Evolutionary conservation across 31 red algal species (phyloP).

Genomic region (Porphyra umbilicalis): DNA sequence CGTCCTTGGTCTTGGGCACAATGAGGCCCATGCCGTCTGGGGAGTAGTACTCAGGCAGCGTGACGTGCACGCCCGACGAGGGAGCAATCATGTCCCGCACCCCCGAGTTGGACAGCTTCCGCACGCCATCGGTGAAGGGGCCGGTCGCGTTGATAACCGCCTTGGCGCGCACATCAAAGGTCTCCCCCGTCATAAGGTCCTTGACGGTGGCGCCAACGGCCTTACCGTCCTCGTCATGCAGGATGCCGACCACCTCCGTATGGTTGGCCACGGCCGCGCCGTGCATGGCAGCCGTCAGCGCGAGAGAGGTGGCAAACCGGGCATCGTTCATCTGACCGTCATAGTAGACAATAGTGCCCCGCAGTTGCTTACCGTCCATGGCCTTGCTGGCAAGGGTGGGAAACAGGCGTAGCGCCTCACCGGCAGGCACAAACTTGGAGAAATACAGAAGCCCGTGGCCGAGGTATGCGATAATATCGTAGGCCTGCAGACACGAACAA

Average conservation of each 20-base stretch:
- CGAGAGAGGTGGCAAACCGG: slow-evolving; percentile 68
- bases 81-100: slow-evolving; percentile 71
- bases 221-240: slow-evolving; percentile 29
- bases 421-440: slow-evolving; percentile 77
- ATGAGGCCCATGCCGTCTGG: slow-evolving; percentile 86
- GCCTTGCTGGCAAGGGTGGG: slow-evolving; percentile 60
- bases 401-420: slow-evolving; percentile 73
- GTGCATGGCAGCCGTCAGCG: slow-evolving; percentile 69
- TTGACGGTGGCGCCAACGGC: slow-evolving; percentile 53
- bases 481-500: slow-evolving; percentile 68
- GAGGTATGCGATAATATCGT: slow-evolving; percentile 66
- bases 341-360: slow-evolving; percentile 85
- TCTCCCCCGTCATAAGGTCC: slow-evolving; percentile 71
- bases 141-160: slow-evolving; percentile 89
- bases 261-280: slow-evolving; percentile 90
- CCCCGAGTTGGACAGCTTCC: slow-evolving; percentile 47
- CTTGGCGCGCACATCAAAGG: slow-evolving; percentile 75
- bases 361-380: slow-evolving; percentile 45
- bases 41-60: slow-evolving; percentile 78
- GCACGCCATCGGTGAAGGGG: slow-evolving; percentile 76
- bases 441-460: slow-evolving; percentile 81
- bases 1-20: slow-evolving; percentile 91
- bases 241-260: slow-evolving; percentile 61
- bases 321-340: slow-evolving; percentile 96
- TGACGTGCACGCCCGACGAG: slow-evolving; percentile 75